Base-by-base conservation (phyloP, 2,329 filamentous ascomycete species). In the Colletotrichum tropicicola region DNA sequence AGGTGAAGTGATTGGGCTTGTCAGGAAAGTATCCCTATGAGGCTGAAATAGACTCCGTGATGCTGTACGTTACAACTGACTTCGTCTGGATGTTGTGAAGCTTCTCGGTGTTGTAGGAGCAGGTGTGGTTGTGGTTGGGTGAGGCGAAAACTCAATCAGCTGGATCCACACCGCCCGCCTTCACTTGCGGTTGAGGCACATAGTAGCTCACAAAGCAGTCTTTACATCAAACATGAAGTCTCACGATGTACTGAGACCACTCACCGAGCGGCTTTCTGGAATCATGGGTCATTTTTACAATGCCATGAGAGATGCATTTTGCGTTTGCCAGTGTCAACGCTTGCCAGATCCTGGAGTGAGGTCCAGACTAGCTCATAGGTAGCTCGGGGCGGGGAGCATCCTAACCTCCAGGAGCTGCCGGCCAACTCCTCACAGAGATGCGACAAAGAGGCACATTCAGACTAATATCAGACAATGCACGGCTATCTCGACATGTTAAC, bases 101-200 rank as follows among this genome's bases (percentile, higher is more conserved):
- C 17, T 55, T 55, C 35, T 44, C 30, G n/a, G 17, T 19, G 23
- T 23, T 21, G 17, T 23, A 2, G 28, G 25, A 6, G 23, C 25
- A 17, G 41, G 17, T 13, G 56, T 45, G 60, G 54, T 35, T 56
- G 62, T 39, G 28, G 25, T 53, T 30, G 28, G 45, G 27, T 61
- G 35, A 61, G 61, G 57, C 62, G 58, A 65, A 65, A 65, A 65
- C 57, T 62, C 62, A 62, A 62, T 56, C 49, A 37, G 62, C 13
- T n/a, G 57, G 57, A 32, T 51, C 49, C 62, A 65, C 62, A 62
- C 51, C 44, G 58, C 58, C 58, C 49, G 58, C 28, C 55, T 27
- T 61, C 41, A 54, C 19, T n/a, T 23, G 45, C n/a, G 12, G 59
- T 28, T 15, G 27, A 56, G 44, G 15, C 10, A 17, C 12, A 23